Percentiles rank a stretch among this genome's conserved stretches.
These are phyloP conservation scores for Lunasporangiospora selenospora DNA, from an alignment of 192 early-diverging fungal genomes.

Conservation along the genomic window DNA sequence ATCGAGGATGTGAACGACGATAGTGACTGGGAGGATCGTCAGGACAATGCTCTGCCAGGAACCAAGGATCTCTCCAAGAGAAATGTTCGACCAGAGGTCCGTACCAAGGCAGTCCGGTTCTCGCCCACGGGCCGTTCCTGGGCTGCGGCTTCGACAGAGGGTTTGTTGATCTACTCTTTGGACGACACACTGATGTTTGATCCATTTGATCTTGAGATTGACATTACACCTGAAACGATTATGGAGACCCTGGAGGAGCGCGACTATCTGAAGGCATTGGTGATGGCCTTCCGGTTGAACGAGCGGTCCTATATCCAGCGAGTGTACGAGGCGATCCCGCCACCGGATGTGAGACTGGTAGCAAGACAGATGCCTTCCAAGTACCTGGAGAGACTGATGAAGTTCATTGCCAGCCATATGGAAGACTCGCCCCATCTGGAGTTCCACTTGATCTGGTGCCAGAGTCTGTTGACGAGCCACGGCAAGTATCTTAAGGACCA, in stretches of 20 bases:
- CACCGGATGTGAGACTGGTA: slow-evolving; percentile 75
- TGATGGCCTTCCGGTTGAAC: slow-evolving; percentile 95
- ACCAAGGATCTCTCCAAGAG: slow-evolving; percentile 87
- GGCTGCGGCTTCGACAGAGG: slow-evolving; percentile 97
- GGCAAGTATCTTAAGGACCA: slow-evolving; percentile 74
- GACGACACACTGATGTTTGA: slow-evolving; percentile 95
- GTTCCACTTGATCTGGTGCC: slow-evolving; percentile 88
- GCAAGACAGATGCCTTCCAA: slow-evolving; percentile 84
- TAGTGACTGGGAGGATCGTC: slow-evolving; percentile 85
- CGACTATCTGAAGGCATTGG: slow-evolving; percentile 87
- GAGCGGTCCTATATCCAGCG: slow-evolving; percentile 78
- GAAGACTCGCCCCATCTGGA: slow-evolving; percentile 87
- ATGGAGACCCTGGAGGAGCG: slow-evolving; percentile 72
- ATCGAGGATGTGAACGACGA: slow-evolving; percentile 86
- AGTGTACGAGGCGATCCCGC: slow-evolving; percentile 84
- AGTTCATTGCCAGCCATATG: slow-evolving; percentile 81
- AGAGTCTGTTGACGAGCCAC: slow-evolving; percentile 76
- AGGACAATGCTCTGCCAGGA: slow-evolving; percentile 86
- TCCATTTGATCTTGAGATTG: slow-evolving; percentile 97
- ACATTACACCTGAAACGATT: slow-evolving; percentile 92
- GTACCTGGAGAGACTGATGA: slow-evolving; percentile 86
- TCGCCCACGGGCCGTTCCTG: slow-evolving; percentile 94
- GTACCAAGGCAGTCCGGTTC: slow-evolving; percentile 88
- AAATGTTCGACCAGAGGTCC: slow-evolving; percentile 77
- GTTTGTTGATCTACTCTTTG: slow-evolving; percentile 93